Conservation (phyloP, 345 rosid genomes). For the Lenwebbia sp. region DNA sequence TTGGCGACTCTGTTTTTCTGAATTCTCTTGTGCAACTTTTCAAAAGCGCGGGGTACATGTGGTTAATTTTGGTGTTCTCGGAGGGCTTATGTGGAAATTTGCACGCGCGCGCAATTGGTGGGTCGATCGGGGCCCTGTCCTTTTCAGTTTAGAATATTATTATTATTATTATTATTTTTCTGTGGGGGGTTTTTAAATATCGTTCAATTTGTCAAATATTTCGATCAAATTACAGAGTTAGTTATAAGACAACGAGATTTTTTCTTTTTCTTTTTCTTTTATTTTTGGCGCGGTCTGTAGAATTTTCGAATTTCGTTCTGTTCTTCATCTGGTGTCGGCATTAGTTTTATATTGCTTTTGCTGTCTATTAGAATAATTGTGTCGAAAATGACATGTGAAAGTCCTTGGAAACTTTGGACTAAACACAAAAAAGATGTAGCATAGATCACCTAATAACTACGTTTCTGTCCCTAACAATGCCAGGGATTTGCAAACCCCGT, state of each 20-base stretch:
- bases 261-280: no score
- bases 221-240: background rate
- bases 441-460: background rate
- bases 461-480: background rate
- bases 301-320: background rate
- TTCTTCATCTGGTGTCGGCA: background rate
- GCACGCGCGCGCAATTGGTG: rapidly evolving
- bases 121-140: background rate
- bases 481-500: no score
- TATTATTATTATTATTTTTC: background rate
- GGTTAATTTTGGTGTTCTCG: background rate
- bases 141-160: background rate
- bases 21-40: background rate
- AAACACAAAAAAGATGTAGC: no score
- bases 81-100: background rate
- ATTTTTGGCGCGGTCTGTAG: background rate
- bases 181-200: background rate
- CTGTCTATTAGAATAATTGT: background rate
- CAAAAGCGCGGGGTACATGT: background rate
- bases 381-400: background rate
- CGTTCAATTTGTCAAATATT: background rate
- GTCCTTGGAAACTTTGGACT: background rate
- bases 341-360: background rate
- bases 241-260: rapidly evolving
- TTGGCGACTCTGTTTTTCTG: background rate